Evolutionary conservation across 345 rosid genomes (phyloP).

Genomic region (Arabidopsis thaliana): TAIR10.1 NC_003070.9:7807001-7807500

Average conservation of each 20-base stretch:
- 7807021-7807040: slow-evolving; percentile 8
- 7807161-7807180: not conserved
- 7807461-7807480: too few relatives aligned
- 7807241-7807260: not conserved
- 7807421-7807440: too few relatives aligned
- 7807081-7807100: slow-evolving; percentile 21
- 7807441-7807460: too few relatives aligned
- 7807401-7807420: slow-evolving; percentile 22
- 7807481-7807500: not conserved
- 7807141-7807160: not conserved
- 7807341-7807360: slow-evolving; percentile 13
- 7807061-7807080: slow-evolving; percentile 11
- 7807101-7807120: slow-evolving; percentile 26
- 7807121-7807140: slow-evolving; percentile 8
- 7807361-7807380: slow-evolving; percentile 14
- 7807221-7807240: not conserved
- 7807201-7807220: not conserved
- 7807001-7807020: not conserved
- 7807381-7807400: slow-evolving; percentile 22
- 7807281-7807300: not conserved
- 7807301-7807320: slow-evolving; percentile 11
- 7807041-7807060: slow-evolving; percentile 18
- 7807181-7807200: not conserved
- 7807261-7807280: not conserved
- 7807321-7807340: slow-evolving; percentile 28